phyloP scores from a whole-genome alignment of 139 green algal species.

The Closterium sp. region DNA sequence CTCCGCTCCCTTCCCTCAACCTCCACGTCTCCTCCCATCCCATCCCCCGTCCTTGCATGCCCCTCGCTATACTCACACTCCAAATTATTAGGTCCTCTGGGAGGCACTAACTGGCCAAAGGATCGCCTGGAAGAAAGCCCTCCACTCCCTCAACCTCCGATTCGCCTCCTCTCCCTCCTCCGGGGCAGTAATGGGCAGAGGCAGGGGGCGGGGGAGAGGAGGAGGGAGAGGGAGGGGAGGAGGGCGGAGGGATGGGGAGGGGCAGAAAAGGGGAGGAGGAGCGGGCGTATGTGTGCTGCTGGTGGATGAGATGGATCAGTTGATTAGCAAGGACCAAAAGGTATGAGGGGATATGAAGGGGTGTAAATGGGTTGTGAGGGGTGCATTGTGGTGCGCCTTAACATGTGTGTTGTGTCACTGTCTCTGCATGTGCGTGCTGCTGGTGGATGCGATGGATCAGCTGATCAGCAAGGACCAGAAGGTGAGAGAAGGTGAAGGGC shows the following conservation, averaged over 20 bases:
- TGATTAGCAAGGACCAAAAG: constrained; percentile 84
- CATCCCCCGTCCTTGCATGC: not conserved
- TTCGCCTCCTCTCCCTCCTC: constrained; percentile 54
- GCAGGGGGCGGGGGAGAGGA: not conserved
- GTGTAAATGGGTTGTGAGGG: not conserved
- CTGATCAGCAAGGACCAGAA: too few relatives aligned
- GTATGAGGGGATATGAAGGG: not conserved
- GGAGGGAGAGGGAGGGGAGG: too few relatives aligned
- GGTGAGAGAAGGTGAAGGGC: too few relatives aligned
- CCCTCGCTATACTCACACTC: not conserved
- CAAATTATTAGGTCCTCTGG: constrained; percentile 30
- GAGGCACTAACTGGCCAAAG: constrained; percentile 77
- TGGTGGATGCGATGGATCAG: too few relatives aligned
- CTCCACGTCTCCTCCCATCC: not conserved
- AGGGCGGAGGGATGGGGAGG: too few relatives aligned
- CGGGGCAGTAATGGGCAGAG: not conserved
- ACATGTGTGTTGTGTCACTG: too few relatives aligned
- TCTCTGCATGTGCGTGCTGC: too few relatives aligned
- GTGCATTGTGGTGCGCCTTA: too few relatives aligned
- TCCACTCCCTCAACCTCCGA: constrained; percentile 66
- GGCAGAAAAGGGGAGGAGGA: not conserved
- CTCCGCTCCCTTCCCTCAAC: too few relatives aligned
- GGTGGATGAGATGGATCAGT: constrained; percentile 95
- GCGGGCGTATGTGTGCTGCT: constrained; percentile 69
- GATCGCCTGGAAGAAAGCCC: constrained; percentile 59